Evolutionary conservation across 352 stramenopile genomes (phyloP), one percentile per base, ranked within the genome.

Genomic region (Phytophthora sp.): DNA sequence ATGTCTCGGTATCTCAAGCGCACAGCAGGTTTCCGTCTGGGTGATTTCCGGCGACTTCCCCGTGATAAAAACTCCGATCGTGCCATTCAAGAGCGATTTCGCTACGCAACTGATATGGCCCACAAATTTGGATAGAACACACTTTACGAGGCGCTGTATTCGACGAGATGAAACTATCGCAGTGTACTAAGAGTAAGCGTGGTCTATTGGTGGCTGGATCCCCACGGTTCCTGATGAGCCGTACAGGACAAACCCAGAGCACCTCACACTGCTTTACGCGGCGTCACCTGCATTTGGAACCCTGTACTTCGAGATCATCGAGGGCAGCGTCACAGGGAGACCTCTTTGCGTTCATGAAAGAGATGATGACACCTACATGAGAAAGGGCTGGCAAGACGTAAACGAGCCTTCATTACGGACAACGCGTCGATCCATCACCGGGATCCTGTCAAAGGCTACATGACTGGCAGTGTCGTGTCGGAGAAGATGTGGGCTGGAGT

Each of bases 111-210:
- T n/a, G n/a, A n/a, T n/a, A n/a, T n/a, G n/a, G n/a, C n/a, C n/a
- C n/a, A n/a, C n/a, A n/a, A n/a, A n/a, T n/a, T 41, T 8, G n/a
- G 36, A 9, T 11, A 49, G 39, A 57, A 55, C 29, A 42, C 27
- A 16, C 8, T 55, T 15, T 55, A 55, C 18, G 47, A 55, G 27
- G 47, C 47, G 7, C 26, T 55, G 3, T 55, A 55, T 8, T 42
- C 18, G 13, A 39, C 11, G 27, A 42, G 29, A 41, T 38, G 31
- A 38, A 38, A 11, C 31, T 38, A 13, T 38, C 8, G 16, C 31
- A 16, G 7, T 13, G 16, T 7, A 42, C 47, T 18, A 55, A 42
- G 16, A 5, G 47, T 13, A 55, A 39, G 29, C 8, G 5, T 55
- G 27, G 29, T 55, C 47, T 3, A 55, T 55, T 29, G 47, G 15